These are phyloP conservation scores for Tuber aestivum DNA, from an alignment of 495 filamentous ascomycete genomes.

Conservation along the genomic window DNA sequence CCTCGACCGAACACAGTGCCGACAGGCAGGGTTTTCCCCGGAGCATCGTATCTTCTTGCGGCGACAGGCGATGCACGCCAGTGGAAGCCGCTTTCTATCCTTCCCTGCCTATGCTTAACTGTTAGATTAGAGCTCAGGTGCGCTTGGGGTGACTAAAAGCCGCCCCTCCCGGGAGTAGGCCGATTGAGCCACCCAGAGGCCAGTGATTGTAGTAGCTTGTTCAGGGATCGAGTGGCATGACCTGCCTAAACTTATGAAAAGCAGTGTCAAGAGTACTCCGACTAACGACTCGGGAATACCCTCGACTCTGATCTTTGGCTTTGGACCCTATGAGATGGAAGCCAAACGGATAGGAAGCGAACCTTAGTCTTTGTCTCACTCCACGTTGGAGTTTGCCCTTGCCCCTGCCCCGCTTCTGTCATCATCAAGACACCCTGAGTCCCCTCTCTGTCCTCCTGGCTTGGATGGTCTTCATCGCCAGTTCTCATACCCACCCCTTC, in stretches of 20 bases:
- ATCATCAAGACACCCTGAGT: slow-evolving; percentile 31
- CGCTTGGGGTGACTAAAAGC: slow-evolving; percentile 1
- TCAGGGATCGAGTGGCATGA: not conserved
- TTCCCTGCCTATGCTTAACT: slow-evolving; percentile 63
- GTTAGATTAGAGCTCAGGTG: slow-evolving; percentile 13
- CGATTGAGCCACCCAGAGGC: slow-evolving; percentile 2
- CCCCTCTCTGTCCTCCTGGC: slow-evolving; percentile 19
- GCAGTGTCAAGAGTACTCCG: not conserved
- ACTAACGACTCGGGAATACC: not conserved
- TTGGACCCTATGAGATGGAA: not conserved
- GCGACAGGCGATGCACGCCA: slow-evolving; percentile 93
- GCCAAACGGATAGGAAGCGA: slow-evolving; percentile 5
- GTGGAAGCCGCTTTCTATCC: slow-evolving; percentile 82
- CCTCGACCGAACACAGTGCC: slow-evolving; percentile 86
- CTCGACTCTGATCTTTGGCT: not conserved
- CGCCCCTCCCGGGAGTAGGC: not conserved
- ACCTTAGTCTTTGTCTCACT: slow-evolving; percentile 89
- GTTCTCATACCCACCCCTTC: slow-evolving; percentile 27
- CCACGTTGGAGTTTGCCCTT: slow-evolving; percentile 55
- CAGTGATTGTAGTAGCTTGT: not conserved
- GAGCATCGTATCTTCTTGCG: slow-evolving; percentile 98
- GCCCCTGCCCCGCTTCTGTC: slow-evolving; percentile 29
- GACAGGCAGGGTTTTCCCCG: slow-evolving; percentile 94
- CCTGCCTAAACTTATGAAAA: not conserved
- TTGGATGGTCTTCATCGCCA: slow-evolving; percentile 26